phyloP scores from a whole-genome alignment of 202 grass and related monocot species.

The Zizania palustris region DNA sequence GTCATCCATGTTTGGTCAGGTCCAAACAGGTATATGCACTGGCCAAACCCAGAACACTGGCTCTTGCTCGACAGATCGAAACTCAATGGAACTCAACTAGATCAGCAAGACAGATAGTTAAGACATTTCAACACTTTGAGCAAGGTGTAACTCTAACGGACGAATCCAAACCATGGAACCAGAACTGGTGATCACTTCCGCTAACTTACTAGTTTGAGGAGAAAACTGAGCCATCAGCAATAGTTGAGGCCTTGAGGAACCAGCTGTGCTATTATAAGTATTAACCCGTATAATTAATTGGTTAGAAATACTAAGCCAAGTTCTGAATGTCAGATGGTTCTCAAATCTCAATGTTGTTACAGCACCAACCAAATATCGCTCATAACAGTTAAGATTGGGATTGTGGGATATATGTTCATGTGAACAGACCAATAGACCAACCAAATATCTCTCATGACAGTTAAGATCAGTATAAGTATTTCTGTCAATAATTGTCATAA shows the following conservation, averaged over 20 bases:
- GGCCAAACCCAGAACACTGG: background rate
- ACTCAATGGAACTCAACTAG: background rate
- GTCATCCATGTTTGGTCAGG: background rate
- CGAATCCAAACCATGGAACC: background rate
- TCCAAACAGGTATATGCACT: background rate
- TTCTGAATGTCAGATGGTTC: background rate
- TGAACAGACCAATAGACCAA: slow-evolving; percentile 14
- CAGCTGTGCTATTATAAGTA: background rate
- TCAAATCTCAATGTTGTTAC: background rate
- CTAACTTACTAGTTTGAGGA: background rate
- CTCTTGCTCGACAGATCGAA: background rate
- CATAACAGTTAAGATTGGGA: background rate
- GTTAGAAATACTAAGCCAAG: background rate
- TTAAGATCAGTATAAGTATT: slow-evolving; percentile 37
- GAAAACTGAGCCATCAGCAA: background rate
- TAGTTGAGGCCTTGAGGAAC: background rate
- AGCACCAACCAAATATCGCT: background rate
- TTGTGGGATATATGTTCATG: background rate
- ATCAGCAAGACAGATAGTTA: background rate
- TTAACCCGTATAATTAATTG: background rate
- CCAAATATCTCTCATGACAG: too few species aligned
- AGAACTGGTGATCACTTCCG: background rate
- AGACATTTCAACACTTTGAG: background rate
- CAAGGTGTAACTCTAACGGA: background rate
- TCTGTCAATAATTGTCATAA: slow-evolving; percentile 30